Evolutionary conservation across 495 filamentous ascomycete species (phyloP).

Genomic region (Penicillium riverlandense): DNA sequence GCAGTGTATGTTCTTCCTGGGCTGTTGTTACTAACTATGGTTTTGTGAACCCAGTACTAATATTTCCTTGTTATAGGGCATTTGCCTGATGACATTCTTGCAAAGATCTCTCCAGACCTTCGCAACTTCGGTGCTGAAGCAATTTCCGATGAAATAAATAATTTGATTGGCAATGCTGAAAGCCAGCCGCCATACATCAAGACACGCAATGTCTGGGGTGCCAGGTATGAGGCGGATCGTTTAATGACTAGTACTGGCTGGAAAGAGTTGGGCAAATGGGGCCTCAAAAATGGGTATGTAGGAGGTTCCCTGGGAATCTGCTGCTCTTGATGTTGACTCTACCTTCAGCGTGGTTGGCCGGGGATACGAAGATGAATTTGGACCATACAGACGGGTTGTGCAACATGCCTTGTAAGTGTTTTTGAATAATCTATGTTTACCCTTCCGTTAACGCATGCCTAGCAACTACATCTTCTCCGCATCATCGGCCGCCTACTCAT

Average conservation of each 20-base stretch:
- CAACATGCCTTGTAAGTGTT: conserved; percentile 23
- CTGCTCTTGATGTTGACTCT: too few relatives aligned
- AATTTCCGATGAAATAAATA: conserved; percentile 7
- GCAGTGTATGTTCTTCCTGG: background rate
- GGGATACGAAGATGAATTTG: conserved; percentile 26
- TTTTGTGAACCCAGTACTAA: too few relatives aligned
- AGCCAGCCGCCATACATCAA: conserved; percentile 21
- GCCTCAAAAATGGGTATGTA: conserved; percentile 20
- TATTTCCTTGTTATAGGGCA: conserved; percentile 1
- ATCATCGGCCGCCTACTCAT: conserved; percentile 52
- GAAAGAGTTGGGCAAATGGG: conserved; percentile 28
- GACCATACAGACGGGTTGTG: conserved; percentile 28
- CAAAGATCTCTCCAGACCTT: conserved; percentile 3
- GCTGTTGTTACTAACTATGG: too few relatives aligned
- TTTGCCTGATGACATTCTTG: conserved; percentile 2
- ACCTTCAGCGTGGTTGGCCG: conserved; percentile 25
- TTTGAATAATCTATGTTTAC: conserved; percentile 34
- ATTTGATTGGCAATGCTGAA: conserved; percentile 16
- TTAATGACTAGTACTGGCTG: conserved; percentile 31
- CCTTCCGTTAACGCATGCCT: conserved; percentile 11
- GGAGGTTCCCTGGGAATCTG: too few relatives aligned
- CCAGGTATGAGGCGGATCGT: conserved; percentile 19
- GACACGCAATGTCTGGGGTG: conserved; percentile 24
- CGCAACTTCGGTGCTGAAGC: conserved; percentile 5
- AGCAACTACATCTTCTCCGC: conserved; percentile 58